Evolutionary conservation across 2,329 filamentous ascomycete species (phyloP).

Genomic region (Colletotrichum liaoningense): DNA sequence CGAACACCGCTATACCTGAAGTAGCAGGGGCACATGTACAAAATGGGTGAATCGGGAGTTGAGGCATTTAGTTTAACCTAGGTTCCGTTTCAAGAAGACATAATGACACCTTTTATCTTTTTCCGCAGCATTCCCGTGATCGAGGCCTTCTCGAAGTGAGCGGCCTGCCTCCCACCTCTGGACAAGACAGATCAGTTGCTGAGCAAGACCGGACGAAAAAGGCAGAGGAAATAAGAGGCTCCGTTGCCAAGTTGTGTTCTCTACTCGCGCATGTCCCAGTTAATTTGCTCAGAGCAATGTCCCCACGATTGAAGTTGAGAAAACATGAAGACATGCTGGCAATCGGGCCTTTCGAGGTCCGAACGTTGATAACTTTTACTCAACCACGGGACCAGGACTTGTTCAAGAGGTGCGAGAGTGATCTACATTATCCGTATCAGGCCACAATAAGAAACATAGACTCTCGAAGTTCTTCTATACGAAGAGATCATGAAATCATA

Average conservation of each 20-base stretch:
- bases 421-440: neutral
- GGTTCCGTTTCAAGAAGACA: neutral
- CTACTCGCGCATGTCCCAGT: neutral
- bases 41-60: neutral
- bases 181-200: neutral
- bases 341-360: neutral
- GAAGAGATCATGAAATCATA: neutral
- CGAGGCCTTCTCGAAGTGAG: no score
- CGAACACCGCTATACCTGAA: neutral
- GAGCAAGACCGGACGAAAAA: neutral
- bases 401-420: neutral
- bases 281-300: neutral
- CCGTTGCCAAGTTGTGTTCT: neutral
- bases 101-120: no score
- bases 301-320: no score
- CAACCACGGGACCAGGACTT: neutral
- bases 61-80: neutral
- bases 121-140: no score
- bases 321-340: neutral
- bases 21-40: neutral
- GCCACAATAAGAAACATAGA: neutral
- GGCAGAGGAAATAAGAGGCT: neutral
- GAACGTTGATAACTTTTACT: neutral
- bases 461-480: neutral
- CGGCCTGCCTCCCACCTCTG: neutral